phyloP scores from a whole-genome alignment of 2,329 filamentous ascomycete species.

The Xenoacremonium recifei region DNA sequence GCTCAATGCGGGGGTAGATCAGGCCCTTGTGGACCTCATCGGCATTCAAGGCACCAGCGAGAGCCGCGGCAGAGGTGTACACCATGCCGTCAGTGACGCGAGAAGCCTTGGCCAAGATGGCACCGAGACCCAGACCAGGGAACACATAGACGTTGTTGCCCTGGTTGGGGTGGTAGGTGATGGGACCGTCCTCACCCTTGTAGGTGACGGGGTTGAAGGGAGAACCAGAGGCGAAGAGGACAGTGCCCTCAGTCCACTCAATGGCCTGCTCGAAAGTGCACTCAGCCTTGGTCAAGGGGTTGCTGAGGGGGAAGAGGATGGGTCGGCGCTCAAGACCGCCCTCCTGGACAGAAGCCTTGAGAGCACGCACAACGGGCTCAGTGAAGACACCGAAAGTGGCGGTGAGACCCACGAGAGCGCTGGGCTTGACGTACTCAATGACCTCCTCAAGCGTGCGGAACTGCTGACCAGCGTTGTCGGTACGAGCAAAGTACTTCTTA shows the following conservation, averaged over 20 bases:
- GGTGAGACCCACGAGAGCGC: constrained; percentile 89
- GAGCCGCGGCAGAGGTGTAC: constrained; percentile 83
- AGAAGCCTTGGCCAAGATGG: constrained; percentile 85
- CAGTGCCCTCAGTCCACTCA: constrained; percentile 84
- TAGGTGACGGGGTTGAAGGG: constrained; percentile 76
- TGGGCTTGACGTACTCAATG: constrained; percentile 92
- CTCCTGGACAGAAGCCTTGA: constrained; percentile 62
- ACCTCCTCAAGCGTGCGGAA: constrained; percentile 85
- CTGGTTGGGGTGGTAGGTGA: constrained; percentile 75
- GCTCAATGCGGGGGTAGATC: constrained; percentile 87
- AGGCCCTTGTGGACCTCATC: constrained; percentile 81
- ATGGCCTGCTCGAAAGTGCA: constrained; percentile 96
- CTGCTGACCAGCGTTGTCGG: constrained; percentile 64
- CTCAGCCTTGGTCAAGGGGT: constrained; percentile 94
- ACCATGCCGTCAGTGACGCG: constrained; percentile 94
- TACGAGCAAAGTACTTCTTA: constrained; percentile 69
- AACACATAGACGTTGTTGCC: constrained; percentile 93
- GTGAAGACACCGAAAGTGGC: constrained; percentile 95
- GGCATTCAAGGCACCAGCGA: constrained; percentile 73
- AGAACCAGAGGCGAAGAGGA: constrained; percentile 91
- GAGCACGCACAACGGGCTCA: constrained; percentile 74
- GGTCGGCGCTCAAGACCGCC: constrained; percentile 71
- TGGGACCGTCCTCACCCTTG: constrained; percentile 55
- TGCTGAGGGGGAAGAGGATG: constrained; percentile 94
- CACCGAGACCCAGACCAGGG: constrained; percentile 90